Evolutionary conservation across 345 rosid genomes (phyloP).

Genomic region (Rhodamnia argentea): DNA sequence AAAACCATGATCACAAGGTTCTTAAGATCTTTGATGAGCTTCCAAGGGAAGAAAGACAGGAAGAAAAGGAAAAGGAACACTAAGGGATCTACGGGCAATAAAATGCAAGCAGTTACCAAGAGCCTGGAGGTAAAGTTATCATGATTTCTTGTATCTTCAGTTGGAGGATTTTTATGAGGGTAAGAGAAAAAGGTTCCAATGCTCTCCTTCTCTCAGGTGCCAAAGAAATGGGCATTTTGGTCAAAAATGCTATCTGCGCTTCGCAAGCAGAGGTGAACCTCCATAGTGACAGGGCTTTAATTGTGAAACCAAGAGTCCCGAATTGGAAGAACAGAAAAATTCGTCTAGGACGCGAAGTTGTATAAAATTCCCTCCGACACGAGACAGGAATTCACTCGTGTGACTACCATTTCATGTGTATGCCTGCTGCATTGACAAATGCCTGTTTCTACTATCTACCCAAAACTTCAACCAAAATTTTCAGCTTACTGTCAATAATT

Average conservation of each 20-base stretch:
- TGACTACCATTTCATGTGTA: not conserved
- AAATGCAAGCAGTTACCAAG: conserved; percentile 12
- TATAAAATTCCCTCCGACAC: not conserved
- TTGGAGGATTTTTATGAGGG: not conserved
- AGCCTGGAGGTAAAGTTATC: conserved; percentile 15
- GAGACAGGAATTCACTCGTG: not conserved
- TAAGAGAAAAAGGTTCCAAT: not conserved
- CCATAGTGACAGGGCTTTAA: not conserved
- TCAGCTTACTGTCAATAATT: not conserved
- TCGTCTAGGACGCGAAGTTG: not conserved
- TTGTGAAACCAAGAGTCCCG: not conserved
- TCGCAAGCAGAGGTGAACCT: conserved; percentile 6
- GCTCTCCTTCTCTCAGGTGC: conserved; percentile 12
- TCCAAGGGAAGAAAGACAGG: conserved; percentile 10
- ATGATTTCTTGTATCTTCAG: not conserved
- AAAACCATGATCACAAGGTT: conserved; percentile 15
- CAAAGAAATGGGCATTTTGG: conserved; percentile 11
- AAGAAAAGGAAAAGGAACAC: conserved; percentile 9
- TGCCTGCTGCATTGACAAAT: not conserved
- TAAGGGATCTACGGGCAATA: conserved; percentile 3
- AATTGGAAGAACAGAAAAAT: not conserved
- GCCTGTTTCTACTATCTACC: not conserved
- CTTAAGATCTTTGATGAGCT: conserved; percentile 9
- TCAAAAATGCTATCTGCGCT: conserved; percentile 9
- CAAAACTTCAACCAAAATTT: not conserved